These are phyloP conservation scores for Globisporangium perplexum DNA, from an alignment of 352 stramenopile species.

Conservation along the genomic window DNA sequence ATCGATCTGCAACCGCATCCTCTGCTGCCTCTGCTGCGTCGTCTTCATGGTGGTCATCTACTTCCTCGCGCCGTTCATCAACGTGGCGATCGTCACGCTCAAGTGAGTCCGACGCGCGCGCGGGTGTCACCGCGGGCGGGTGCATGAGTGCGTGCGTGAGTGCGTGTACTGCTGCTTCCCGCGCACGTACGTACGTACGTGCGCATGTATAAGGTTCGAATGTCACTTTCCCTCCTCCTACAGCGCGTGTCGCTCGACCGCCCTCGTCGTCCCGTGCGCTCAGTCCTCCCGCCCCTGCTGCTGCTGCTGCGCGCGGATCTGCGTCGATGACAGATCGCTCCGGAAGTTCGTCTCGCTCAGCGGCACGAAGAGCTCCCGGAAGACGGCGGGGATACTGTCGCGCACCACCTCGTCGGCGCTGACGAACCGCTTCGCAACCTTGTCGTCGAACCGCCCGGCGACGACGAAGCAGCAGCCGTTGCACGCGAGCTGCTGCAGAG, in stretches of 20 bases:
- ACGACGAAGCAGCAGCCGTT: constrained; percentile 83
- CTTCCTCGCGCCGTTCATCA: constrained; percentile 84
- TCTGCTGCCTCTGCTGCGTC: constrained; percentile 84
- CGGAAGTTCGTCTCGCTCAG: constrained; percentile 75
- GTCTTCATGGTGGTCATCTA: constrained; percentile 83
- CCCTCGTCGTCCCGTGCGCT: too few relatives aligned
- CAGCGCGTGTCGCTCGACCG: too few relatives aligned
- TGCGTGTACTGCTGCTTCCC: neutral
- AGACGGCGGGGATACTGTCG: constrained; percentile 33
- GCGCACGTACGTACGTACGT: too few relatives aligned
- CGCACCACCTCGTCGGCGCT: constrained; percentile 50
- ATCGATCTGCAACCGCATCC: constrained; percentile 78
- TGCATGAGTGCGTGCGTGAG: neutral
- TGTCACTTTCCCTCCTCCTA: too few relatives aligned
- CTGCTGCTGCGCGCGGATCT: constrained; percentile 38
- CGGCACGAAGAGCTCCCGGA: constrained; percentile 62
- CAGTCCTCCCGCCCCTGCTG: too few relatives aligned
- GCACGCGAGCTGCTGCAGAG: constrained; percentile 58
- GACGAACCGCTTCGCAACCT: constrained; percentile 40
- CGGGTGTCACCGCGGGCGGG: too few relatives aligned
- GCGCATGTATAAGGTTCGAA: too few relatives aligned
- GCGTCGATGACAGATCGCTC: constrained; percentile 85
- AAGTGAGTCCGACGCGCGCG: constrained; percentile 17
- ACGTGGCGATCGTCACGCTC: constrained; percentile 68
- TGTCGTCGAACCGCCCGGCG: constrained; percentile 68